Evolutionary conservation across 441 rosid genomes (phyloP).

Genomic region (Adansonia grandidieri): DNA sequence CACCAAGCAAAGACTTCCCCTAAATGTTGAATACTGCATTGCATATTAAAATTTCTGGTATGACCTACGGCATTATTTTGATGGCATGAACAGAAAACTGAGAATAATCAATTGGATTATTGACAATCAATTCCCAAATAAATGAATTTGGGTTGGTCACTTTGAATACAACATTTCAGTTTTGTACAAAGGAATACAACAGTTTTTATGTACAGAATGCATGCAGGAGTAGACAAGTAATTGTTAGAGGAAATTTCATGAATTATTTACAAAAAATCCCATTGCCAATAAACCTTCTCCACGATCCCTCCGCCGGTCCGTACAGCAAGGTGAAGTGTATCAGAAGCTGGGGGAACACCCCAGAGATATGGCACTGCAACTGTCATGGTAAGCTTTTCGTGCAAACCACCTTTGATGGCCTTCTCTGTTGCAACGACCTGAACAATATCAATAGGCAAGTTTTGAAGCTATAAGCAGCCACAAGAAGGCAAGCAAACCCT

Average conservation of each 20-base stretch:
- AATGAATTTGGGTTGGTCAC: slow-evolving; percentile 4
- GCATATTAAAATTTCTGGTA: background rate
- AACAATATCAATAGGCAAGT: background rate
- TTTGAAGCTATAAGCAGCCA: background rate
- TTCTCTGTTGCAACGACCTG: slow-evolving; percentile 80
- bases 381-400: slow-evolving; percentile 84
- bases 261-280: slow-evolving; percentile 69
- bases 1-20: background rate
- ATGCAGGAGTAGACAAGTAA: slow-evolving; percentile 20
- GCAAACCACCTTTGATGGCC: slow-evolving; percentile 76
- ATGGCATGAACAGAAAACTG: background rate
- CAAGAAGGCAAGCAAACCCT: background rate
- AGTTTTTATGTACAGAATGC: slow-evolving; percentile 45
- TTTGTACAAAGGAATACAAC: slow-evolving; percentile 42
- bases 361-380: slow-evolving; percentile 93
- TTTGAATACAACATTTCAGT: slow-evolving; percentile 21
- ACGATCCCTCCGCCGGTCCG: slow-evolving; percentile 90
- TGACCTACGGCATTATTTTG: background rate
- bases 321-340: slow-evolving; percentile 89
- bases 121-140: slow-evolving; percentile 13
- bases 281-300: slow-evolving; percentile 87
- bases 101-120: slow-evolving; percentile 11
- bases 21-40: background rate
- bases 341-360: slow-evolving; percentile 96
- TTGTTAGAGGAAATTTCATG: slow-evolving; percentile 33